Percentiles rank a stretch among this genome's conserved stretches.
Evolutionary conservation across 257 asterid species (phyloP).

Genomic region (Petunia axillaris): DNA sequence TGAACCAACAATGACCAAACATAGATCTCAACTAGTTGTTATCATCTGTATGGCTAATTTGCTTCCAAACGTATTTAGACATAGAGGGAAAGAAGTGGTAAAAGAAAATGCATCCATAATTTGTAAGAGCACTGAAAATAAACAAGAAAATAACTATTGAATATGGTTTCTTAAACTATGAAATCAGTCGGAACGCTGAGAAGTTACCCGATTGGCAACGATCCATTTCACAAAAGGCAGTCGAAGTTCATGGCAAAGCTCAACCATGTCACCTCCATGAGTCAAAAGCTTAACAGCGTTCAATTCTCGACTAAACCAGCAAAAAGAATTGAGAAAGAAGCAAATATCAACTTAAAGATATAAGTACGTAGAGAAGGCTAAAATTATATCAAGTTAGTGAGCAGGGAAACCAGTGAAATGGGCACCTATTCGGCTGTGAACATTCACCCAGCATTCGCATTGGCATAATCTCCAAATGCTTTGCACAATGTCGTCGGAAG

Average conservation of each 20-base stretch:
- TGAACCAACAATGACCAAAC: conserved; percentile 14
- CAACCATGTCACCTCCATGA: conserved; percentile 90
- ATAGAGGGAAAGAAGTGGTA: neutral
- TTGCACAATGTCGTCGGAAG: conserved; percentile 82
- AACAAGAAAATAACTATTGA: neutral
- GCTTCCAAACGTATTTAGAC: neutral
- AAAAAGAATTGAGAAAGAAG: conserved; percentile 27
- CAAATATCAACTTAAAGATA: conserved; percentile 29
- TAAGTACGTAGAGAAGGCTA: conserved; percentile 21
- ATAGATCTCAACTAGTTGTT: neutral
- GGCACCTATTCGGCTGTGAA: conserved; percentile 63
- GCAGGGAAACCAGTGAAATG: conserved; percentile 14
- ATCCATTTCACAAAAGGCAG: conserved; percentile 84
- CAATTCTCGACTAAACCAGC: conserved; percentile 41
- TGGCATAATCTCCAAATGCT: conserved; percentile 81
- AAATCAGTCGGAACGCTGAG: conserved; percentile 11
- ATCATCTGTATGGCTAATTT: neutral
- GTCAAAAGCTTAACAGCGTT: conserved; percentile 75
- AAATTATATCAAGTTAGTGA: conserved; percentile 6
- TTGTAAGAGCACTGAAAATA: neutral
- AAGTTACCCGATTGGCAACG: conserved; percentile 65
- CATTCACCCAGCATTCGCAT: conserved; percentile 72
- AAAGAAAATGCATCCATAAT: conserved; percentile 13
- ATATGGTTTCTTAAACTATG: neutral
- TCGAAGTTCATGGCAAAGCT: conserved; percentile 93